Conservation (phyloP, 306 rosid species). For the Boehmeria nivea region DNA sequence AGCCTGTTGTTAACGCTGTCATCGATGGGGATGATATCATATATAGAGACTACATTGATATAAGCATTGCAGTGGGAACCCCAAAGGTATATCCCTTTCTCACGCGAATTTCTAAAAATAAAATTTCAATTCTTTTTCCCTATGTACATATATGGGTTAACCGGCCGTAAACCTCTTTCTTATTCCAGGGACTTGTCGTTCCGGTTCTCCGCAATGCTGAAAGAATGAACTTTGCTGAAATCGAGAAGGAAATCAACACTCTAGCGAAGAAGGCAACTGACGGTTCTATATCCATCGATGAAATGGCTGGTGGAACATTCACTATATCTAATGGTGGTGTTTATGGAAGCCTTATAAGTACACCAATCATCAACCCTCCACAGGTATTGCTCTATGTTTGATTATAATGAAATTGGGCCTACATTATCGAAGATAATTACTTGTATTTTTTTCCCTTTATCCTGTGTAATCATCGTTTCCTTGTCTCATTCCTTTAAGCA, state of each 20-base stretch:
- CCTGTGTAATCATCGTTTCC: too few relatives aligned
- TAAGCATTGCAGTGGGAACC: slow-evolving; percentile 61
- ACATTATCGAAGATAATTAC: too few relatives aligned
- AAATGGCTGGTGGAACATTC: slow-evolving; percentile 54
- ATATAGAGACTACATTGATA: slow-evolving; percentile 56
- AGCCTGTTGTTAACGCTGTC: slow-evolving; percentile 56
- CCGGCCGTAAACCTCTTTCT: background rate
- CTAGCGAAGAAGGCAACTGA: slow-evolving; percentile 46
- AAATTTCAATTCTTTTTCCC: too few relatives aligned
- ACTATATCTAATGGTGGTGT: slow-evolving; percentile 50
- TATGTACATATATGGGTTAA: too few relatives aligned
- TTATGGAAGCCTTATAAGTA: slow-evolving; percentile 47
- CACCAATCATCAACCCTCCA: slow-evolving; percentile 46
- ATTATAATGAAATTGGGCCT: background rate
- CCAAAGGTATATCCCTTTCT: slow-evolving; percentile 35
- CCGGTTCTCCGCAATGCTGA: slow-evolving; percentile 43
- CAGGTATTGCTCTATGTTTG: slow-evolving; percentile 21
- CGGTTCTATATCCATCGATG: slow-evolving; percentile 46
- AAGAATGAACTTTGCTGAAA: slow-evolving; percentile 37
- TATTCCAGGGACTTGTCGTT: slow-evolving; percentile 40
- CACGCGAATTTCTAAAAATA: too few relatives aligned
- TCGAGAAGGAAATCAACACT: slow-evolving; percentile 46
- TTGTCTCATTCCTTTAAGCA: too few relatives aligned
- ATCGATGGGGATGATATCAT: slow-evolving; percentile 68
- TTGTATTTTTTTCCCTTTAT: too few relatives aligned